phyloP scores from a whole-genome alignment of 208 protist species.

The Tetramitus jugosus region DNA sequence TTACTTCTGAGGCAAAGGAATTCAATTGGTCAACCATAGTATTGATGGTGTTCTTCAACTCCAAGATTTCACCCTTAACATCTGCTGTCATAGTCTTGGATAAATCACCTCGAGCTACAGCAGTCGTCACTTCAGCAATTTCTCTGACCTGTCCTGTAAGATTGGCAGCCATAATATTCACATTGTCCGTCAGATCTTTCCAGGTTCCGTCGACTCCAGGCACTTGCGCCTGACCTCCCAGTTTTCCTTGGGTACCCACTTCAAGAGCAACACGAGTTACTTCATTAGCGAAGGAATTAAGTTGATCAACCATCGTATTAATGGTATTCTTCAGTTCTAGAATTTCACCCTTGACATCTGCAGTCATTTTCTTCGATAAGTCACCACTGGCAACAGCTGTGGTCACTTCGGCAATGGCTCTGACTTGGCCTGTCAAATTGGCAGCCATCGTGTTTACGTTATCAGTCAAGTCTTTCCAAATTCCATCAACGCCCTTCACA shows the following conservation, averaged over 20 bases:
- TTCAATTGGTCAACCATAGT: slow-evolving; percentile 41
- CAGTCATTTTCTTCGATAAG: slow-evolving; percentile 33
- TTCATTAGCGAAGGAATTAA: slow-evolving; percentile 38
- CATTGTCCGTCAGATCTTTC: slow-evolving; percentile 39
- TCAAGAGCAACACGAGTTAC: slow-evolving; percentile 35
- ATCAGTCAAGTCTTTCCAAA: slow-evolving; percentile 36
- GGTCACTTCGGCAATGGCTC: slow-evolving; percentile 36
- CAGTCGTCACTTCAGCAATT: slow-evolving; percentile 36
- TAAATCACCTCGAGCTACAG: slow-evolving; percentile 34
- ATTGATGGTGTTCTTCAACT: slow-evolving; percentile 39
- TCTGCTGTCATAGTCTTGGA: slow-evolving; percentile 34
- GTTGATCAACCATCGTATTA: slow-evolving; percentile 38
- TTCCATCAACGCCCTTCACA: slow-evolving; percentile 33
- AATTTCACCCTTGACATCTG: slow-evolving; percentile 36
- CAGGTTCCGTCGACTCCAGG: slow-evolving; percentile 35
- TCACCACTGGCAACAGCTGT: slow-evolving; percentile 37
- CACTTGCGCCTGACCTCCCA: slow-evolving; percentile 36
- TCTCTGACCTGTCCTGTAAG: slow-evolving; percentile 35
- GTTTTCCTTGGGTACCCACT: slow-evolving; percentile 36
- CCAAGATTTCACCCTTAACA: slow-evolving; percentile 35
- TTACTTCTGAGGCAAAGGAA: slow-evolving; percentile 35
- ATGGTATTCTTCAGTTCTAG: slow-evolving; percentile 34
- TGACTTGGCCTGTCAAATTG: slow-evolving; percentile 35
- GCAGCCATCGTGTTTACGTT: slow-evolving; percentile 41
- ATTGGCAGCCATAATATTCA: slow-evolving; percentile 41